A percentile compares a stretch with the other conserved stretches of the same genome.
phyloP scores from a whole-genome alignment of 768 basidiomycete genomes.

The Agaricus subrufescens region DNA sequence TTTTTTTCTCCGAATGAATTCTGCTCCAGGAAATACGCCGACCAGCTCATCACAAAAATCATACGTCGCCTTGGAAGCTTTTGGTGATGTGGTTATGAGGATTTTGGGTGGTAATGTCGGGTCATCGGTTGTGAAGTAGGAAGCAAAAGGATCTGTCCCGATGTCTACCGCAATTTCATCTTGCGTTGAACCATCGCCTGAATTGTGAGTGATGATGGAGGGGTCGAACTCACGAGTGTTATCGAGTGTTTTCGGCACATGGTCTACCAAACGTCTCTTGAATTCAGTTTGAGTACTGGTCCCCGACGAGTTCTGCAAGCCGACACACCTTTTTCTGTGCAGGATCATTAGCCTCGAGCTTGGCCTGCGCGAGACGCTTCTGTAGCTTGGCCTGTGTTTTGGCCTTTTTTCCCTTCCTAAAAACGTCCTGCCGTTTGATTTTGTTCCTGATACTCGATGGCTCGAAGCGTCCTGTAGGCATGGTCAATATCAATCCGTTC shows the following conservation, averaged over 20 bases:
- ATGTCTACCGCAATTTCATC: constrained; percentile 67
- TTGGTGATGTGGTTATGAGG: constrained; percentile 85
- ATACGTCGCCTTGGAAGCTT: constrained; percentile 84
- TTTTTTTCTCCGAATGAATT: constrained; percentile 82
- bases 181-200: constrained; percentile 26
- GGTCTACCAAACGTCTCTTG: constrained; percentile 78
- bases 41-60: constrained; percentile 91
- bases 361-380: constrained; percentile 70
- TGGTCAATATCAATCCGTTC: constrained; percentile 18
- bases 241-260: constrained; percentile 89
- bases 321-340: constrained; percentile 66
- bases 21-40: constrained; percentile 87
- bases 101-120: constrained; percentile 79
- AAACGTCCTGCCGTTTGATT: constrained; percentile 76
- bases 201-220: constrained; percentile 56
- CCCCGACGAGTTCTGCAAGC: neutral
- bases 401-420: constrained; percentile 67
- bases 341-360: constrained; percentile 73
- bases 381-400: constrained; percentile 81
- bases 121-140: constrained; percentile 69
- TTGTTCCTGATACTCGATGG: constrained; percentile 82
- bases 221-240: constrained; percentile 87
- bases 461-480: constrained; percentile 56
- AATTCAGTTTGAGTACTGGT: neutral
- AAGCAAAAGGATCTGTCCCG: constrained; percentile 70